Percentiles rank a stretch among this genome's conserved stretches.
phyloP scores from a whole-genome alignment of 306 rosid genomes.

The Gillenia trifoliata region DNA sequence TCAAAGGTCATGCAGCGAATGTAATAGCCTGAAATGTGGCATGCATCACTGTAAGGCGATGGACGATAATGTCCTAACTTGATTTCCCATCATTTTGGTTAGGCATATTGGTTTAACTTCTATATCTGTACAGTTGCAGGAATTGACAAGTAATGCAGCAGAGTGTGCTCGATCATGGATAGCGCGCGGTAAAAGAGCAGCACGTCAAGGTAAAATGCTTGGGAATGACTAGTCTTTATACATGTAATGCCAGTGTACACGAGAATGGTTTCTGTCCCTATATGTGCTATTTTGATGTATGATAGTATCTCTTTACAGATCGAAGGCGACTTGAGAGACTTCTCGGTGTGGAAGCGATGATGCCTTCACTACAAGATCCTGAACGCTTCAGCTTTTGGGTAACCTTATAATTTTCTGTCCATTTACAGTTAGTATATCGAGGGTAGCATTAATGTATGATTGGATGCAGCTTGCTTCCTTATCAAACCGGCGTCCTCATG shows the following conservation, averaged over 20 bases:
- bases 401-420: neutral
- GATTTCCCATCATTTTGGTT: slow-evolving; percentile 3
- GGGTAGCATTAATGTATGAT: slow-evolving; percentile 12
- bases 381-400: slow-evolving; percentile 98
- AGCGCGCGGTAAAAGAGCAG: slow-evolving; percentile 64
- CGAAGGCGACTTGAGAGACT: slow-evolving; percentile 73
- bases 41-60: slow-evolving; percentile 6
- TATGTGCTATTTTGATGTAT: neutral
- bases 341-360: slow-evolving; percentile 65
- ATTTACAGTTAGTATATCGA: slow-evolving; percentile 1
- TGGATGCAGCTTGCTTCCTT: slow-evolving; percentile 69
- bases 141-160: slow-evolving; percentile 51
- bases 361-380: slow-evolving; percentile 73
- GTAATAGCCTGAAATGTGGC: neutral
- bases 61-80: neutral
- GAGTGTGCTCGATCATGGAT: slow-evolving; percentile 71
- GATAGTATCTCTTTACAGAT: slow-evolving; percentile 39
- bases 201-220: slow-evolving; percentile 55
- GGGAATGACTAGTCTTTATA: neutral
- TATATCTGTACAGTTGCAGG: slow-evolving; percentile 54
- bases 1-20: neutral
- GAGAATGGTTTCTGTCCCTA: neutral
- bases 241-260: neutral
- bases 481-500: slow-evolving; percentile 71
- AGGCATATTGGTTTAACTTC: slow-evolving; percentile 9